phyloP scores from a whole-genome alignment of 305 asterid species.

The Stenogyne calaminthoides region DNA sequence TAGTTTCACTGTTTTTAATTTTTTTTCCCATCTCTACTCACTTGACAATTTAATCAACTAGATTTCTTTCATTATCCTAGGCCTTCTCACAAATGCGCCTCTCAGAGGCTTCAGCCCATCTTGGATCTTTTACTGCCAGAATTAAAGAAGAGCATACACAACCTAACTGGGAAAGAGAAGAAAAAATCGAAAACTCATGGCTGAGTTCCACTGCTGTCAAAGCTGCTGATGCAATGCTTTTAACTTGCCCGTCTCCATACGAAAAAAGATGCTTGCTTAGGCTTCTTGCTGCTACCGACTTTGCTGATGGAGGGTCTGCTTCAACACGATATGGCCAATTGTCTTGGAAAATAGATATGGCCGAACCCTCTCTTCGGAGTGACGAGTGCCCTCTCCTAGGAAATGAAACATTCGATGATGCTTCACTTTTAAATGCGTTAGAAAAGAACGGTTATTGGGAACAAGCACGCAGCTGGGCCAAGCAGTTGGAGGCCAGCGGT shows the following conservation, averaged over 20 bases:
- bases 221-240: constrained; percentile 96
- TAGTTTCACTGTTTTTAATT: constrained; percentile 18
- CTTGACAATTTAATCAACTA: constrained; percentile 19
- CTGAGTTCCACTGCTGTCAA: constrained; percentile 71
- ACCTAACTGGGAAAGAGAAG: constrained; percentile 59
- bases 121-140: constrained; percentile 85
- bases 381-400: constrained; percentile 87
- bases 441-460: constrained; percentile 93
- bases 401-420: constrained; percentile 78
- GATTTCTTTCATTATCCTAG: constrained; percentile 44
- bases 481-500: constrained; percentile 88
- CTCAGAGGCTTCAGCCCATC: constrained; percentile 93
- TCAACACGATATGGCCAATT: constrained; percentile 70
- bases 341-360: constrained; percentile 87
- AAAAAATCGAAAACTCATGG: constrained; percentile 67
- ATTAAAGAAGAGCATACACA: constrained; percentile 83
- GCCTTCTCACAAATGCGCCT: constrained; percentile 99
- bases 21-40: constrained; percentile 13
- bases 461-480: constrained; percentile 97
- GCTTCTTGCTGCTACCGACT: constrained; percentile 89
- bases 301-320: constrained; percentile 89
- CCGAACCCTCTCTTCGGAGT: constrained; percentile 91
- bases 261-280: constrained; percentile 90
- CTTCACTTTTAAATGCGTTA: constrained; percentile 76
- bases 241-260: constrained; percentile 85